Evolutionary conservation across 768 basidiomycete species (phyloP), one percentile per base, ranked within the genome.

Genomic region (Ramaria rubella): DNA sequence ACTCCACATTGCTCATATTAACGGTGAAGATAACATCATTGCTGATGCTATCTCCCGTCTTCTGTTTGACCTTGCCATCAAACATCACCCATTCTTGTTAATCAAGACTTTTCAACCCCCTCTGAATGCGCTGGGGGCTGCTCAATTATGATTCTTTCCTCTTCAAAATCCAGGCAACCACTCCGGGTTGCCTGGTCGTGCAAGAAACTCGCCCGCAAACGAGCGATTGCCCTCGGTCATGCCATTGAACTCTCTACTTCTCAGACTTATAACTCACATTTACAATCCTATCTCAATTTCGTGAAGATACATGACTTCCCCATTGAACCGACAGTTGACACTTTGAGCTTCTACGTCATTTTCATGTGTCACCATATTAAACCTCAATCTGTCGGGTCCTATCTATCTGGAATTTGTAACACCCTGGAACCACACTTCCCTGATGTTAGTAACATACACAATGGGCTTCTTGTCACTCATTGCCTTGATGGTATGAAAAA

Each of bases 251-350:
- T n/a, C 0, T 49, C 52, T 11, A 69, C 69, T 0, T 14, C 46
- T 11, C 19, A 33, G 0, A 59, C 62, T 2, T 74, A 75, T 45
- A 52, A 61, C 0, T 75, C 71, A 0, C 65, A 66, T 0, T 50
- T 71, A 0, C 71, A 72, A n/a, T 73, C 72, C 0, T 72, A 65
- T 49, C 12, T 72, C 6, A 58, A 58, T 0, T 75, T 75, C 29
- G 65, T 68, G 17, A 15, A 52, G 0, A 6, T 66, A 0, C 72
- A 73, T 45, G 15, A 65, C 6, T 45, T 73, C 3, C 59, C 64
- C 5, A 29, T 68, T 17, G 61, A 68, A 15, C 74, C 70, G 0
- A 72, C 72, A 7, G 8, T 15, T 8, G 34, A 36, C 0, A 36
- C 15, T 7, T 15, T 36, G 8, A 36, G 34, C 15, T 36, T 36